Base-by-base conservation (phyloP, 805 yeast genomes). In the Wickerhamomyces alni region DNA sequence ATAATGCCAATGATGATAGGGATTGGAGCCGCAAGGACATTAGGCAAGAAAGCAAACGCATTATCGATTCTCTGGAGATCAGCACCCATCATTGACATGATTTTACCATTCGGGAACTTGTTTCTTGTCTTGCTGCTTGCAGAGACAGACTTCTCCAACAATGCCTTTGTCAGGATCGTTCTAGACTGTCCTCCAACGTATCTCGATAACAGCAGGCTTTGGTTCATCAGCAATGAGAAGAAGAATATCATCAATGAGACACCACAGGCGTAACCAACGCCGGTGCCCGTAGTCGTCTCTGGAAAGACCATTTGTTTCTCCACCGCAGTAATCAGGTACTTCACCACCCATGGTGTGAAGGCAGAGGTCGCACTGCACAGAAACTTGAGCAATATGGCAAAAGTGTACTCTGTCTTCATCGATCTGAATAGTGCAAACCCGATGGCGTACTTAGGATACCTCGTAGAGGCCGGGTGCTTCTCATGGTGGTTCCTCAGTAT, bases 211-310 rank as follows among this genome's bases (percentile, higher is more conserved):
- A 77, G 74, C 51, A 82, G 79, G 42, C 71, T 75, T 54, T 82
- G 87, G 43, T 85, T 82, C 38, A 73, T 63, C 33, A 64, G 51
- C 13, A 77, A 35, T 33, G 77, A 74, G 40, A 67, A 61, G 2
- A 66, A 27, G 10, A 73, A 45, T 47, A 81, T 72, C 54, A 87
- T 61, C 1, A 67, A 47, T 32, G 78, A 70, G 4, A 83, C 65
- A 15, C 88, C 94, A 39, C 86, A 58, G 3, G 89, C 82, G 50
- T 76, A 82, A 8, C 91, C 95, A 15, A 83, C 66, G 45, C 95
- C 96, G 27, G 60, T 65, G 33, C 77, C 66, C 17, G 62, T 51
- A 11, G 62, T 53, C 7, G 54, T 46, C 13, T 63, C 60, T 16
- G 66, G 51, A 10, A 74, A 72, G 19, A 46, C 43, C 16, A 67